Evolutionary conservation across 1,139 yeast genomes (phyloP), one percentile per base, ranked within the genome.

Genomic region (Kodamaea anthophila): DNA sequence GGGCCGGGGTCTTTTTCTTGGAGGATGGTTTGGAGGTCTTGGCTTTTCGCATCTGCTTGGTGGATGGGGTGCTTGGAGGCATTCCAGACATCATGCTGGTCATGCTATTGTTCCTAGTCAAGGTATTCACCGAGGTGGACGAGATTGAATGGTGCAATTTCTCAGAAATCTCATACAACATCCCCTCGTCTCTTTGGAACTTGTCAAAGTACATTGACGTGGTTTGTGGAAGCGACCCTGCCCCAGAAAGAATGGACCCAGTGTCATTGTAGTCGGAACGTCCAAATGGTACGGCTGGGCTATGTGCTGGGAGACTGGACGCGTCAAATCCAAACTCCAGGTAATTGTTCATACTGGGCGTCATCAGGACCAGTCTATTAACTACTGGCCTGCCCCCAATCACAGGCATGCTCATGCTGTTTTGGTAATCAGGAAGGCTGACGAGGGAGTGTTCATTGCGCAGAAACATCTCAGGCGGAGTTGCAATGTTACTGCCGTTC

Each of bases 401-500:
- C 19, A 33, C 33, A 7, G 36, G 37, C 20, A 33, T 29, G 22
- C 22, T 33, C 9, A 29, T 24, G 7, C 28, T 21, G 19, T 25
- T 29, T 7, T 23, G 32, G 24, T 34, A 34, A 21, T 54, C 60
- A 1, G 54, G 54, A 23, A 55, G 41, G 26, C 57, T 52, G 12
- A 49, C 41, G 14, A 53, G 33, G 5, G 60, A 53, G 24, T 38
- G 34, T 21, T 53, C 54, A 21, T 51, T 50, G 11, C 51, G 41
- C 13, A 49, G 29, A 21, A 51, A 35, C 16, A 37, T 26, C 4
- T 19, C 23, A 30, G 38, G 24, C 36, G 53, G 34, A 33, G 46
- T 26, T 32, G 40, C 35, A 7, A 28, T 35, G 9, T 30, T 31
- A 15, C 41, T 38, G 6, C 35, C 41, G 12, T 35, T 37, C 14